These are phyloP conservation scores for Zoysia japonica DNA, from an alignment of 176 grass and related monocot species.

Conservation along the genomic window DNA sequence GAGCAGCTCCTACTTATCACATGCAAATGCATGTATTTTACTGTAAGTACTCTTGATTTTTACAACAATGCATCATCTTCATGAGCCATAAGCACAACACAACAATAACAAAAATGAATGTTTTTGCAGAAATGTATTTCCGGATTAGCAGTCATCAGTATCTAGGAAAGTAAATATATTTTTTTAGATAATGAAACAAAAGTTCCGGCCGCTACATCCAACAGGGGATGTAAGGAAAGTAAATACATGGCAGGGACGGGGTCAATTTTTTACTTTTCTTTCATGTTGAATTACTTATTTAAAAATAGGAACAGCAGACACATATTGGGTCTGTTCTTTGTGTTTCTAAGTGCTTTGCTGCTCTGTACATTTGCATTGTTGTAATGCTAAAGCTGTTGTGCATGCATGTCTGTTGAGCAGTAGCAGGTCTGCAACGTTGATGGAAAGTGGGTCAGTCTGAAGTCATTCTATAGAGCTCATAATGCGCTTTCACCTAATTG, in stretches of 20 bases:
- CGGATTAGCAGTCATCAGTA: not conserved
- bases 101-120: not conserved
- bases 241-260: not conserved
- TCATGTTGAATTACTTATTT: conserved; percentile 17
- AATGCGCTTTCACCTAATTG: not conserved
- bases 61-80: not conserved
- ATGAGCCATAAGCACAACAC: not conserved
- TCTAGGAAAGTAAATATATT: conserved; percentile 10
- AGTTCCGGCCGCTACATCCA: too few relatives aligned
- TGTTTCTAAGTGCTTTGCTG: not conserved
- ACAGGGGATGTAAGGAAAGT: not conserved
- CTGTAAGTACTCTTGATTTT: conserved; percentile 55
- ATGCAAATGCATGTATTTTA: conserved; percentile 93
- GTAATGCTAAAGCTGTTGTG: not conserved
- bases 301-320: conserved; percentile 1
- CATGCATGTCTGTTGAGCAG: conserved; percentile 10
- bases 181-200: too few relatives aligned
- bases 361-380: conserved; percentile 29
- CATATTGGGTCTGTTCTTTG: conserved; percentile 8
- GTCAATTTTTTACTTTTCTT: not conserved
- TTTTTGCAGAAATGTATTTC: conserved; percentile 1
- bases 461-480: not conserved
- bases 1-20: conserved; percentile 80
- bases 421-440: not conserved
- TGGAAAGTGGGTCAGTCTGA: not conserved